phyloP scores from a whole-genome alignment of 1,284 basidiomycete genomes.

The Ceratobasidium sp. region DNA sequence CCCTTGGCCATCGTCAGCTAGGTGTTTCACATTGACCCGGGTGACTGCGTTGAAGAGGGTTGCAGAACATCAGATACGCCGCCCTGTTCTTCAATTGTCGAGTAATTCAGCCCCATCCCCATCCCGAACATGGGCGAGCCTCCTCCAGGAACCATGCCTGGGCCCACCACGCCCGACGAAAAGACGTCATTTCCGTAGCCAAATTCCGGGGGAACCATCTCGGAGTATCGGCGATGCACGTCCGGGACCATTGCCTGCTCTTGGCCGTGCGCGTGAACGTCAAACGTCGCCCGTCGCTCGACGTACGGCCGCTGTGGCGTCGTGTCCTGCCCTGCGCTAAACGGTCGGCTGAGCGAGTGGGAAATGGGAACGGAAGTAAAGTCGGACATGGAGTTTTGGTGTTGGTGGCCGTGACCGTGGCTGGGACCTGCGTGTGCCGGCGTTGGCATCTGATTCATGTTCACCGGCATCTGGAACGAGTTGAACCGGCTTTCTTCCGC shows the following conservation, averaged over 20 bases:
- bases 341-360: conserved; percentile 41
- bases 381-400: conserved; percentile 42
- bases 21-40: conserved; percentile 17
- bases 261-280: conserved; percentile 20
- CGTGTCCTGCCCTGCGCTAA: conserved; percentile 24
- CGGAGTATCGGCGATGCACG: conserved; percentile 30
- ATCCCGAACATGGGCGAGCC: conserved; percentile 33
- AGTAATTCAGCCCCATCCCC: conserved; percentile 20
- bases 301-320: conserved; percentile 23
- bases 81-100: conserved; percentile 25
- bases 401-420: conserved; percentile 29
- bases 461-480: conserved; percentile 31
- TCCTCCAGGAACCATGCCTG: conserved; percentile 6
- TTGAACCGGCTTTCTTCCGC: conserved; percentile 31
- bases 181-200: conserved; percentile 32
- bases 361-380: conserved; percentile 43
- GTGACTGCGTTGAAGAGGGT: conserved; percentile 10
- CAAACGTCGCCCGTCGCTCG: conserved; percentile 39
- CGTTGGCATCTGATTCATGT: conserved; percentile 39
- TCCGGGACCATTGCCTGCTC: background rate
- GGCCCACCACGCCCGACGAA: conserved; percentile 2
- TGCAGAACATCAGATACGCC: conserved; percentile 20
- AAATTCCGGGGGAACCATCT: conserved; percentile 17
- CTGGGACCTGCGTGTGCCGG: conserved; percentile 21
- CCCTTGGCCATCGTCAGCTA: background rate